Evolutionary conservation across 768 basidiomycete species (phyloP).

Genomic region (Exidia glandulosa): DNA sequence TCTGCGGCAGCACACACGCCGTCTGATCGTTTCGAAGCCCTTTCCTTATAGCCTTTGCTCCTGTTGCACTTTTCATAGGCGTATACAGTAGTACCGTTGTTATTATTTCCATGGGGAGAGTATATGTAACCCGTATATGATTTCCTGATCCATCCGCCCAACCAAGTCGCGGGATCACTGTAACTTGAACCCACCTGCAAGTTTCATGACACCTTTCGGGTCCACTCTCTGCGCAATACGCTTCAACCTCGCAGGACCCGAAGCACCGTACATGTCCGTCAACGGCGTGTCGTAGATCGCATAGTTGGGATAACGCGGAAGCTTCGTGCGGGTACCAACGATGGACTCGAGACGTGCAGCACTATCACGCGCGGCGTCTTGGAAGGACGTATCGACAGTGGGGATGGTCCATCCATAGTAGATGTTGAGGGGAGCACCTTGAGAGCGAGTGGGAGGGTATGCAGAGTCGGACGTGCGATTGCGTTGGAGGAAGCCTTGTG

Average conservation of each 20-base stretch:
- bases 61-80: too few relatives aligned
- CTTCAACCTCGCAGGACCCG: constrained; percentile 27
- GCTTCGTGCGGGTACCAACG: constrained; percentile 20
- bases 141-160: too few relatives aligned
- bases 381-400: constrained; percentile 29
- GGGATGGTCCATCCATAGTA: constrained; percentile 33
- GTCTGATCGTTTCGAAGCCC: too few relatives aligned
- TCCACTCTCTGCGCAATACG: constrained; percentile 36
- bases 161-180: too few relatives aligned
- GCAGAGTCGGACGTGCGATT: background rate
- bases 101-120: too few relatives aligned
- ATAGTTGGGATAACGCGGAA: constrained; percentile 48
- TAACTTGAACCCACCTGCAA: constrained; percentile 55
- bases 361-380: constrained; percentile 18
- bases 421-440: constrained; percentile 36
- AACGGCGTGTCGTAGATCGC: constrained; percentile 42
- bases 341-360: constrained; percentile 23
- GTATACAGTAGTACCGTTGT: too few relatives aligned
- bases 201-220: constrained; percentile 49
- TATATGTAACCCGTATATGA: too few relatives aligned
- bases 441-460: background rate
- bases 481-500: background rate
- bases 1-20: too few relatives aligned
- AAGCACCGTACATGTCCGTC: constrained; percentile 37
- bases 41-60: too few relatives aligned